These are phyloP conservation scores for Jatropha curcas DNA, from an alignment of 345 rosid species.

Conservation along the genomic window DNA sequence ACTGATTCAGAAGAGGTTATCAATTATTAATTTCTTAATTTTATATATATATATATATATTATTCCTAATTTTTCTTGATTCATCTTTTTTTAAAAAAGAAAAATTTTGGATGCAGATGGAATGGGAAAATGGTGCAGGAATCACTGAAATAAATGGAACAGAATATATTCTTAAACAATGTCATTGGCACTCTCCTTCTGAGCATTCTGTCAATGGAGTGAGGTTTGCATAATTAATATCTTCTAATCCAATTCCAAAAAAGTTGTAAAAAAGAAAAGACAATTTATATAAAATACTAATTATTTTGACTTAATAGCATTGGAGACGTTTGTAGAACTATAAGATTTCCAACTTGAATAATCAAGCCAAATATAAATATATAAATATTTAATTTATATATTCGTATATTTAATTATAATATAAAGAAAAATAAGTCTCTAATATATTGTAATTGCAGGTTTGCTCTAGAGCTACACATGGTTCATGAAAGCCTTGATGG, in stretches of 20 bases:
- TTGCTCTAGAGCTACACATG: constrained; percentile 67
- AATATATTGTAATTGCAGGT: constrained; percentile 36
- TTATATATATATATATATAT: neutral
- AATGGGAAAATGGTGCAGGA: constrained; percentile 56
- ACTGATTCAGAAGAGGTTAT: too few species aligned
- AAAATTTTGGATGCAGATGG: constrained; percentile 45
- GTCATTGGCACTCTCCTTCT: constrained; percentile 70
- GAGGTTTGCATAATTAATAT: constrained; percentile 21
- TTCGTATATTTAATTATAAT: too few species aligned
- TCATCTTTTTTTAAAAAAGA: neutral
- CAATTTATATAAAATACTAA: too few species aligned
- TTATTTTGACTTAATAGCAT: too few species aligned
- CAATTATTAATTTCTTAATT: neutral
- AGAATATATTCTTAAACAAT: constrained; percentile 40
- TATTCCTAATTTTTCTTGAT: neutral
- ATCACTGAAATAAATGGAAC: constrained; percentile 43
- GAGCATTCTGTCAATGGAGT: constrained; percentile 57
- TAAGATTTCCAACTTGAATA: too few species aligned
- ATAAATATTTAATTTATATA: too few species aligned
- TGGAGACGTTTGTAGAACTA: too few species aligned
- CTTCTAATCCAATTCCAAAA: neutral
- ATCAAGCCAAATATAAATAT: too few species aligned
- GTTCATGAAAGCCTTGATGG: constrained; percentile 69
- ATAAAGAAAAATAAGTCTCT: too few species aligned
- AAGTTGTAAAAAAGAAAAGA: too few species aligned